A percentile compares a stretch with the other conserved stretches of the same genome.
Evolutionary conservation across 2,329 filamentous ascomycete species (phyloP).

Genomic region (Epichloe hybrida): DNA sequence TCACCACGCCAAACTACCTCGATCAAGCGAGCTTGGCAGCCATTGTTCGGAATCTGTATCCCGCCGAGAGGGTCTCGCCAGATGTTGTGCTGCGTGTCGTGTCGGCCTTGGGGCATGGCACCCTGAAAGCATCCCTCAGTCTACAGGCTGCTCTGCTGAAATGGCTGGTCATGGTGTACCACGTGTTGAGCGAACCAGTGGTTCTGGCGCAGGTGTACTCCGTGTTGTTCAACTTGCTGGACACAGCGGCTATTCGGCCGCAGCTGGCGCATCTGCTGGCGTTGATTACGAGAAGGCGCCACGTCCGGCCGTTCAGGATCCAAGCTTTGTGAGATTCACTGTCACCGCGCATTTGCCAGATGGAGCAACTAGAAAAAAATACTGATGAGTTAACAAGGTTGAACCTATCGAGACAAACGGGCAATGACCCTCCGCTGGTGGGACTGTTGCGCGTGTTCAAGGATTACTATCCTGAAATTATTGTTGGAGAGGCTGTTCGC

Average conservation of each 20-base stretch:
- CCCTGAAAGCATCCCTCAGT: slow-evolving; percentile 56
- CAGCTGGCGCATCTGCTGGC: slow-evolving; percentile 66
- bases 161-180: slow-evolving; percentile 69
- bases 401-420: slow-evolving; percentile 43
- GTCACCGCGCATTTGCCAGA: slow-evolving; percentile 1
- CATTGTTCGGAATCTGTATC: slow-evolving; percentile 64
- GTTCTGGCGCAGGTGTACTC: slow-evolving; percentile 58
- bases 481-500: slow-evolving; percentile 54
- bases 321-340: slow-evolving; percentile 47
- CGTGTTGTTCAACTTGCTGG: slow-evolving; percentile 67
- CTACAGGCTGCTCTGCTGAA: slow-evolving; percentile 59
- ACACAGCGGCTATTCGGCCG: slow-evolving; percentile 61
- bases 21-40: slow-evolving; percentile 62
- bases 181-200: slow-evolving; percentile 49
- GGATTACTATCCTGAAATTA: slow-evolving; percentile 82
- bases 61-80: slow-evolving; percentile 47
- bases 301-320: slow-evolving; percentile 74
- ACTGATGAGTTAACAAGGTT: slow-evolving; percentile 34
- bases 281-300: slow-evolving; percentile 64
- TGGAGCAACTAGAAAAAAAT: neutral
- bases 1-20: slow-evolving; percentile 53
- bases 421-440: slow-evolving; percentile 60
- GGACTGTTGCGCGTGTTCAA: slow-evolving; percentile 74
- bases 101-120: slow-evolving; percentile 63
- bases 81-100: slow-evolving; percentile 52